These are phyloP conservation scores for Ampelocalamus luodianensis DNA, from an alignment of 176 grass and related monocot species.

Conservation along the genomic window DNA sequence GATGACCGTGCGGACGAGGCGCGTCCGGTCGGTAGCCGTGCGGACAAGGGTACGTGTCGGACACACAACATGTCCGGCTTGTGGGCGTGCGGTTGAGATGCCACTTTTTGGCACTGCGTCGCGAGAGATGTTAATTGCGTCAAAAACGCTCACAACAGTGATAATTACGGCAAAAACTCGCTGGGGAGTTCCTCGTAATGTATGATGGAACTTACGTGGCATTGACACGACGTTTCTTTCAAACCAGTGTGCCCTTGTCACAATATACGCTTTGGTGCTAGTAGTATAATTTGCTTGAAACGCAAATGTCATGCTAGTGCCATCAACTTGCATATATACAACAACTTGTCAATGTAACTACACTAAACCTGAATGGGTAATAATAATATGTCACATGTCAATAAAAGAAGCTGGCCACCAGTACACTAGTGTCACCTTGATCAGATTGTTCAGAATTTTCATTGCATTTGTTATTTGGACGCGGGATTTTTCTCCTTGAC, in stretches of 20 bases:
- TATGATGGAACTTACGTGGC: slow-evolving; percentile 15
- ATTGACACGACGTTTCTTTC: not conserved
- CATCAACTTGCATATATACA: slow-evolving; percentile 7
- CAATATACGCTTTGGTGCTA: not conserved
- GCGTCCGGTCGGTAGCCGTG: no score
- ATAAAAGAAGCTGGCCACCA: not conserved
- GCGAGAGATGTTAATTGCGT: no score
- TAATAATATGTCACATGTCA: not conserved
- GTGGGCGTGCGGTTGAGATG: no score
- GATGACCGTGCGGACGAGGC: no score
- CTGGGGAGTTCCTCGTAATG: no score
- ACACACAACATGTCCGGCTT: no score
- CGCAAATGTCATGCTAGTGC: not conserved
- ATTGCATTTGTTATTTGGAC: not conserved
- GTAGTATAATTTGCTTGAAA: not conserved
- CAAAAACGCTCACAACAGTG: no score
- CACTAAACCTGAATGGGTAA: not conserved
- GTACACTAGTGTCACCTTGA: not conserved
- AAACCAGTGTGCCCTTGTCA: not conserved
- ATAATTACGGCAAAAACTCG: no score
- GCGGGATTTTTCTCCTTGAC: slow-evolving; percentile 8
- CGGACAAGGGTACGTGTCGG: no score
- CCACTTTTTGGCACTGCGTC: no score
- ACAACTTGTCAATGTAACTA: not conserved
- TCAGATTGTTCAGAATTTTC: slow-evolving; percentile 16